phyloP scores from a whole-genome alignment of 768 basidiomycete species.

The Kwoniella europaea region DNA sequence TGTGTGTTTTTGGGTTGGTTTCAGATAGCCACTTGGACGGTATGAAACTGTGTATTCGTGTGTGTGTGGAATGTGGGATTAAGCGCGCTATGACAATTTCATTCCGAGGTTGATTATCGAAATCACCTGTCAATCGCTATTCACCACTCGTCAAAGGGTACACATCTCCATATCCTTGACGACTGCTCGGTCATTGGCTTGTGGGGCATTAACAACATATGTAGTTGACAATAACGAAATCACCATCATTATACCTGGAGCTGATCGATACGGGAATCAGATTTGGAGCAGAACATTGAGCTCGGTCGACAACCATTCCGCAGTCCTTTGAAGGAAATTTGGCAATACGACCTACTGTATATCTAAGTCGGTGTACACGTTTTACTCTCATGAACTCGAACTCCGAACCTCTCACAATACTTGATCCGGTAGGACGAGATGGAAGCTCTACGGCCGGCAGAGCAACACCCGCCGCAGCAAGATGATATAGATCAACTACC shows the following conservation, averaged over 20 bases:
- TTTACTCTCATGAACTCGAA: too few relatives aligned
- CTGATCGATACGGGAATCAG: too few relatives aligned
- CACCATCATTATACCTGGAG: neutral
- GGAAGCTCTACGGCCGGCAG: conserved; percentile 25
- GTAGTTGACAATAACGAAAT: neutral
- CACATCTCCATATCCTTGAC: neutral
- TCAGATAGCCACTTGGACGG: neutral
- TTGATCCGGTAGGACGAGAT: conserved; percentile 2
- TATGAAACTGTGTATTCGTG: neutral
- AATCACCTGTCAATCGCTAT: neutral
- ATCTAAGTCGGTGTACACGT: too few relatives aligned
- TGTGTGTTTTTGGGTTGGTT: neutral
- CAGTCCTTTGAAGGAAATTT: neutral
- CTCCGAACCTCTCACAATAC: neutral
- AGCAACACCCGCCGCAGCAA: neutral
- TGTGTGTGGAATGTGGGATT: neutral
- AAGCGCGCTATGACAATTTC: neutral
- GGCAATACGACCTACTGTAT: too few relatives aligned
- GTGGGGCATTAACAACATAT: neutral
- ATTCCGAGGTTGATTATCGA: neutral
- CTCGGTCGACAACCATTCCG: neutral
- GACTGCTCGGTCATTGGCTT: neutral
- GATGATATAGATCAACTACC: conserved; percentile 30
- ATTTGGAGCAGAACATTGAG: too few relatives aligned
- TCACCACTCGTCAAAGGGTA: neutral